Evolutionary conservation across 345 rosid species (phyloP).

Genomic region (Linum usitatissimum): DNA sequence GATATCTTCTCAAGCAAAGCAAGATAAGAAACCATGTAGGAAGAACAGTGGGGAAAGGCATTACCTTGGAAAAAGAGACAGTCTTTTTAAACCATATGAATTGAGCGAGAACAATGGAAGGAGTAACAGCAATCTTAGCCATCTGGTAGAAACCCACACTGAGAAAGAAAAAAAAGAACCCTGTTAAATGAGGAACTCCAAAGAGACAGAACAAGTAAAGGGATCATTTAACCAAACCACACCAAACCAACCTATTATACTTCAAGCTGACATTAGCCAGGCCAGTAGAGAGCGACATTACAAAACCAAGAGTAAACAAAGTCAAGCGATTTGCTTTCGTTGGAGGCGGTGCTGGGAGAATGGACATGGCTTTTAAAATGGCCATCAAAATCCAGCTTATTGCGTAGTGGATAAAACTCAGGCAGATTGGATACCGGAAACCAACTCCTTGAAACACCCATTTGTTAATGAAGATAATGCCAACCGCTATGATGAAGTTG

Average conservation of each 20-base stretch:
- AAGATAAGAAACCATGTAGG: not conserved
- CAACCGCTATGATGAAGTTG: slow-evolving; percentile 66
- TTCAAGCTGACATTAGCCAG: slow-evolving; percentile 97
- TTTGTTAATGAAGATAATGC: slow-evolving; percentile 81
- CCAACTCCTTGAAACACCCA: slow-evolving; percentile 86
- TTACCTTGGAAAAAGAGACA: slow-evolving; percentile 72
- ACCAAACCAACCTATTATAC: slow-evolving; percentile 60
- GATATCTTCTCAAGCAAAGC: not conserved
- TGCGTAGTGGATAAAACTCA: slow-evolving; percentile 75
- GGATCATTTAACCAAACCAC: not conserved
- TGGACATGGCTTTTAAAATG: slow-evolving; percentile 49
- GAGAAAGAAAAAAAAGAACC: slow-evolving; percentile 2
- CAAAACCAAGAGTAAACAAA: slow-evolving; percentile 67
- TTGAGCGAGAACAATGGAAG: slow-evolving; percentile 85
- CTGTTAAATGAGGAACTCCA: slow-evolving; percentile 3
- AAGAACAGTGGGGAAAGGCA: not conserved
- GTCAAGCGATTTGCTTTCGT: slow-evolving; percentile 47
- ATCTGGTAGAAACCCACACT: slow-evolving; percentile 98
- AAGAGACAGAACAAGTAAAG: not conserved
- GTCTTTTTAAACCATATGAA: slow-evolving; percentile 63
- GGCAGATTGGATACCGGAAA: slow-evolving; percentile 78
- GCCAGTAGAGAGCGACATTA: slow-evolving; percentile 89
- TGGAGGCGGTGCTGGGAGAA: slow-evolving; percentile 69
- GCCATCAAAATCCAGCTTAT: slow-evolving; percentile 81
- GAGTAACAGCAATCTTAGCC: slow-evolving; percentile 91